Percentiles rank a stretch among this genome's conserved stretches.
Evolutionary conservation across 1,284 basidiomycete species (phyloP).

Genomic region (Cryptococcus maquisensis): DNA sequence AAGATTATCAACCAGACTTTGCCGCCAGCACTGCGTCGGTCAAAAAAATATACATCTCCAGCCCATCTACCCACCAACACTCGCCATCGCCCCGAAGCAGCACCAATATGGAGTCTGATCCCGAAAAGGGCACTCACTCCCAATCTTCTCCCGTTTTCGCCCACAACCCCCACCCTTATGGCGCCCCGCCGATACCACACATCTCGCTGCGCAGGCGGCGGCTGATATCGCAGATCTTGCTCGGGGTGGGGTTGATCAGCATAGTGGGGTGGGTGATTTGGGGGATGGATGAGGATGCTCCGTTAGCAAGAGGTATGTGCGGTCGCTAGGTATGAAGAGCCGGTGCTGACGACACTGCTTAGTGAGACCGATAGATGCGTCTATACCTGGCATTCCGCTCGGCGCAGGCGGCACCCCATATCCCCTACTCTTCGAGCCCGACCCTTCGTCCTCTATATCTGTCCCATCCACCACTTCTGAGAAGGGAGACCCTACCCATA

Average conservation of each 20-base stretch:
- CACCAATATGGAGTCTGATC: too few species aligned
- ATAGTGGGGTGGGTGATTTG: slow-evolving; percentile 10
- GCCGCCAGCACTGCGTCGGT: too few species aligned
- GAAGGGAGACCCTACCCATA: neutral
- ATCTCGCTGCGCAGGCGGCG: slow-evolving; percentile 10
- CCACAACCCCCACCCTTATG: neutral
- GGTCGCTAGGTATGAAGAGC: too few species aligned
- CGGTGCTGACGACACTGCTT: too few species aligned
- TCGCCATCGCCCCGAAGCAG: too few species aligned
- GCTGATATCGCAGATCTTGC: slow-evolving; percentile 4
- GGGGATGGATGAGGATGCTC: neutral
- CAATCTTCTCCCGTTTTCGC: neutral
- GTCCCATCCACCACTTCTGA: neutral
- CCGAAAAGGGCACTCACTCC: too few species aligned
- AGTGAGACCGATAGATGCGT: neutral
- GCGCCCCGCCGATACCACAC: neutral
- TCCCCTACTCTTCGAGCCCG: neutral
- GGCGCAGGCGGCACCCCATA: neutral
- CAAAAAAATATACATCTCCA: too few species aligned
- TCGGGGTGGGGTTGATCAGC: slow-evolving; percentile 3
- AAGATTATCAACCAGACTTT: too few species aligned
- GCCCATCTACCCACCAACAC: too few species aligned
- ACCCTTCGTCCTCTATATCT: neutral
- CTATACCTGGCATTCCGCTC: neutral
- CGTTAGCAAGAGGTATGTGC: neutral